These are phyloP conservation scores for Fusarium beomiforme DNA, from an alignment of 2,329 filamentous ascomycete genomes.

Conservation along the genomic window DNA sequence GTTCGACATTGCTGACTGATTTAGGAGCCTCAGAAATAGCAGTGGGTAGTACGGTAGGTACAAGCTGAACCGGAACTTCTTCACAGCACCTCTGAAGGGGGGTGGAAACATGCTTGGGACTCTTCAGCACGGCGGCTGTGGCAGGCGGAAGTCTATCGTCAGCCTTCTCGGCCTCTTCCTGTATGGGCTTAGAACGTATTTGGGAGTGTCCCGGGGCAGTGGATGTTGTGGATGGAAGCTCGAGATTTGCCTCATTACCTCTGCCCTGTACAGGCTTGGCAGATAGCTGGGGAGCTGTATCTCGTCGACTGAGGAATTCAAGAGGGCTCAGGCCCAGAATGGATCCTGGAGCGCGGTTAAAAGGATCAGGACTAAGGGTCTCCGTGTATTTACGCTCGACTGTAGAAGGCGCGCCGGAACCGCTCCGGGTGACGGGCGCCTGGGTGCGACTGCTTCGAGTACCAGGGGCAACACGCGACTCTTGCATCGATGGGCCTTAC, in stretches of 20 bases:
- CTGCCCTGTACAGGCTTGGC: neutral
- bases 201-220: neutral
- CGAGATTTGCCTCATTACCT: neutral
- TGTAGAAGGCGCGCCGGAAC: constrained; percentile 19
- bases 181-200: neutral
- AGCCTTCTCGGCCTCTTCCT: neutral
- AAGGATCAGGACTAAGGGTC: constrained; percentile 13
- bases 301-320: constrained; percentile 38
- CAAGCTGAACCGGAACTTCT: neutral
- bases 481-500: constrained; percentile 5
- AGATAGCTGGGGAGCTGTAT: neutral
- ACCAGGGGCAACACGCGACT: neutral
- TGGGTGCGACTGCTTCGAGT: neutral
- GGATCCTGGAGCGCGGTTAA: constrained; percentile 13
- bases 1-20: neutral
- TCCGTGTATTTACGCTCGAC: constrained; percentile 32
- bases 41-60: neutral
- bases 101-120: neutral
- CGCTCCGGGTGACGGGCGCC: neutral
- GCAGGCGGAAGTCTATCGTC: neutral
- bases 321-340: constrained; percentile 34
- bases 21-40: neutral
- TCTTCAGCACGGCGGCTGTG: neutral
- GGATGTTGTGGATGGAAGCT: neutral
- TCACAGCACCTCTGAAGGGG: neutral